Conservation (phyloP, 441 rosid species). For the Kokia cookei region DNA sequence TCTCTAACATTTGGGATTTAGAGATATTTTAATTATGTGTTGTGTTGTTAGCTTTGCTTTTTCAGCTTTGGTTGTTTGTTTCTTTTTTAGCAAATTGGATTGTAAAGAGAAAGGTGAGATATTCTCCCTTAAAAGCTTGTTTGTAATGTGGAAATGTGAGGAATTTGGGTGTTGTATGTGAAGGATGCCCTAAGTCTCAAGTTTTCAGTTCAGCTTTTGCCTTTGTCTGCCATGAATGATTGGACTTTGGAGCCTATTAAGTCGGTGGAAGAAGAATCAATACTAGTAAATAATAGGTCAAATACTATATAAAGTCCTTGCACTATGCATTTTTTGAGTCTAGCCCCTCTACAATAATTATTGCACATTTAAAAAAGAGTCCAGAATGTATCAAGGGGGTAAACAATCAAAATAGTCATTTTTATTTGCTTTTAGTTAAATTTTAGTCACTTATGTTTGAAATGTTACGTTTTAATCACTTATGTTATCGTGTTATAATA, state of each 20-base stretch:
- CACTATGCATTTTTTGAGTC: no score
- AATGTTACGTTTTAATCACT: no score
- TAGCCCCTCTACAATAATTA: no score
- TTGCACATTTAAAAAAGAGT: no score
- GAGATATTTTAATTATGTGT: background rate
- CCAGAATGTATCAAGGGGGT: no score
- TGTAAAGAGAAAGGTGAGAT: background rate
- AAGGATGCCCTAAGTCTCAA: conserved; percentile 14
- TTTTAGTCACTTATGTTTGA: no score
- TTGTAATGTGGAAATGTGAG: conserved; percentile 14
- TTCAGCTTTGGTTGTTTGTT: background rate
- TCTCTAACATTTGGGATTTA: background rate
- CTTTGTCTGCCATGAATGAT: background rate
- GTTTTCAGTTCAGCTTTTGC: conserved; percentile 17
- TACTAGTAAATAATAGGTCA: background rate
- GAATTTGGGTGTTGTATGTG: background rate
- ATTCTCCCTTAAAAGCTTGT: background rate
- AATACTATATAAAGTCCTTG: no score
- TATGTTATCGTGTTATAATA: no score
- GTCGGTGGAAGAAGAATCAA: background rate
- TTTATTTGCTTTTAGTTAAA: no score
- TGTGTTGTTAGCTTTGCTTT: background rate
- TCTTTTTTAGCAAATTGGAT: background rate
- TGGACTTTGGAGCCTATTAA: background rate
- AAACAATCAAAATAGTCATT: no score